Conservation (phyloP, 2,329 filamentous ascomycete genomes). For the Moelleriella libera region DNA sequence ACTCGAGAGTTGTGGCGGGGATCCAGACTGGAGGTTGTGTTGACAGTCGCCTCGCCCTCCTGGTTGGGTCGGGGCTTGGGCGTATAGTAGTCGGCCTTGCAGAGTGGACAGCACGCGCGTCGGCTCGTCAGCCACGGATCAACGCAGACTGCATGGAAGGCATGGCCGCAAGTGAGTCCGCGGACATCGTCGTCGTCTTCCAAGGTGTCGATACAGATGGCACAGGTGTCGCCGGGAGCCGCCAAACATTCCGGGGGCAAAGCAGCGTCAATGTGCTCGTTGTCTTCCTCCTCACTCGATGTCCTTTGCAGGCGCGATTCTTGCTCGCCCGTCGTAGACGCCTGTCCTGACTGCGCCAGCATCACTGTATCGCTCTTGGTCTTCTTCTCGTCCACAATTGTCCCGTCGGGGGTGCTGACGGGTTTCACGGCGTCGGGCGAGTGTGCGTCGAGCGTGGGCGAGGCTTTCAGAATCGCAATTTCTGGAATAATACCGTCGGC, state of each 20-base stretch:
- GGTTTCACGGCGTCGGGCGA: conserved; percentile 8
- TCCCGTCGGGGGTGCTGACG: conserved; percentile 4
- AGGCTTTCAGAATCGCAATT: conserved; percentile 24
- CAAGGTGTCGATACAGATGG: conserved; percentile 87
- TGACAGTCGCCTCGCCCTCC: conserved; percentile 10
- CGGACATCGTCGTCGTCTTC: conserved; percentile 95
- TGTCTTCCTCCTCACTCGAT: conserved; percentile 43
- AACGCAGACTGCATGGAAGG: conserved; percentile 90
- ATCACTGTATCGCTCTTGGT: conserved; percentile 2
- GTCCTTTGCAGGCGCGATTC: conserved; percentile 21
- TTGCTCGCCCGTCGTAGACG: conserved; percentile 10
- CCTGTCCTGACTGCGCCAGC: conserved; percentile 9
- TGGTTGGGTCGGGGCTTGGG: conserved; percentile 65
- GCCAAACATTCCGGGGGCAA: conserved; percentile 68
- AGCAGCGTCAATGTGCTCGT: conserved; percentile 72
- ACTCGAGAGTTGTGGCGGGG: conserved; percentile 27
- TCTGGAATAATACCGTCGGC: conserved; percentile 40
- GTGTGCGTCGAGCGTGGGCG: conserved; percentile 19
- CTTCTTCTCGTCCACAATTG: conserved; percentile 6
- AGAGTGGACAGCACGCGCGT: conserved; percentile 89
- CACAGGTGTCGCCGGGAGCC: conserved; percentile 81
- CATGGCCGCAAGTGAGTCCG: conserved; percentile 89
- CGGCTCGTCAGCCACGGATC: conserved; percentile 94
- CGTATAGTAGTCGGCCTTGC: conserved; percentile 94
- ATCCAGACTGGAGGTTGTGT: conserved; percentile 12